Evolutionary conservation across 768 basidiomycete genomes (phyloP), one percentile per base, ranked within the genome.

Genomic region (Hygrocybe punicea): DNA sequence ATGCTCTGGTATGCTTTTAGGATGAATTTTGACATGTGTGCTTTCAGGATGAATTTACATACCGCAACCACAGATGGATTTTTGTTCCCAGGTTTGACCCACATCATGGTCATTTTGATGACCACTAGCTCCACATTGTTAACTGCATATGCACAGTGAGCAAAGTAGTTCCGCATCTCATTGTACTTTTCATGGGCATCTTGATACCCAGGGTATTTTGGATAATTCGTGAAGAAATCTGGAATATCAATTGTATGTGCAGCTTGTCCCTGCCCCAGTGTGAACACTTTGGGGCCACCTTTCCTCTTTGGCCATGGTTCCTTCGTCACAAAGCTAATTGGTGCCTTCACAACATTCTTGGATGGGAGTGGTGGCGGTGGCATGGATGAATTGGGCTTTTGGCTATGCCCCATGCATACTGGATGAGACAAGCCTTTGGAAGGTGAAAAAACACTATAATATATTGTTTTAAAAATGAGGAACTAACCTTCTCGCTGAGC

Each of bases 401-500:
- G 14, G 23, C 33, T 36, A 25, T 33, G 49, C 16, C 49, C 16
- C 13, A 51, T 51, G n/a, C 34, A n/a, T 14, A 36, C 16, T 17
- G 34, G 25, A 24, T 51, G 29, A 25, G 49, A 36, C 23, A 16
- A 14, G 16, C 29, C 50, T 51, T 7, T 51, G 33, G n/a, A 21
- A 35, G 35, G 6, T 10, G 16, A 19, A 35, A 37, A 35, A 10
- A 11, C n/a, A 19, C 11, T 37, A 36, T 17, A n/a, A n/a, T 10
- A 24, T 35, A 21, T 51, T 21, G 19, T 37, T 16, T 10, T 8
- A 16, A 49, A 47, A 29, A 13, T 33, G n/a, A 21, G 25, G 19
- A 13, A 48, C 19, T 51, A 16, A 51, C 50, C 50, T 35, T 51
- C 19, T 35, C 50, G 29, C 50, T 51, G 50, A n/a, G 50, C 50